Evolutionary conservation across 2,329 filamentous ascomycete genomes (phyloP).

Genomic region (Hypoxylon sp.): DNA sequence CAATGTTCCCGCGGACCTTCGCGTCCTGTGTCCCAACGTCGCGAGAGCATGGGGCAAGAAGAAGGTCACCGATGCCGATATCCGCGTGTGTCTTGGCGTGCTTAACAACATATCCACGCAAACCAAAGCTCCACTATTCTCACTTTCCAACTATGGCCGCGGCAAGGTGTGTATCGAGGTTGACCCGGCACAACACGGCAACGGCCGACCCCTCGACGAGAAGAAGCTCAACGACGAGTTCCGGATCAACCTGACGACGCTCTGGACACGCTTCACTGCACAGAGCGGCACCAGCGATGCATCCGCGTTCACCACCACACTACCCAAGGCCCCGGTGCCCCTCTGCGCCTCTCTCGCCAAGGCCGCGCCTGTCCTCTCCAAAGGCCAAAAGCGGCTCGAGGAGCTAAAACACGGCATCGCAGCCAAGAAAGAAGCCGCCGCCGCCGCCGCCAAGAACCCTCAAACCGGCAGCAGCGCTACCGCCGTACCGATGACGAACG

Average conservation of each 20-base stretch:
- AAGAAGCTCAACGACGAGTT: constrained; percentile 67
- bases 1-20: constrained; percentile 71
- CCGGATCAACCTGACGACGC: constrained; percentile 60
- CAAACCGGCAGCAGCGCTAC: constrained; percentile 43
- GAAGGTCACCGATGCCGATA: constrained; percentile 72
- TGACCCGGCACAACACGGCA: constrained; percentile 52
- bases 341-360: constrained; percentile 64
- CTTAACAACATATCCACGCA: constrained; percentile 55
- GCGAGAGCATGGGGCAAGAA: constrained; percentile 79
- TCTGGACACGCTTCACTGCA: constrained; percentile 55
- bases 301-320: constrained; percentile 64
- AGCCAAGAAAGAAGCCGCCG: constrained; percentile 62
- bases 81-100: constrained; percentile 75
- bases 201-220: constrained; percentile 60
- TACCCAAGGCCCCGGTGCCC: constrained; percentile 67
- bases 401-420: constrained; percentile 74
- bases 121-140: constrained; percentile 42
- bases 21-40: constrained; percentile 70
- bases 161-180: constrained; percentile 69
- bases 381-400: constrained; percentile 76
- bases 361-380: constrained; percentile 68
- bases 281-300: constrained; percentile 50
- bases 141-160: constrained; percentile 57
- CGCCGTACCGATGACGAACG: constrained; percentile 53
- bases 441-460: constrained; percentile 51